Conservation (phyloP, 1,284 basidiomycete genomes). For the Marasmius sp. region DNA sequence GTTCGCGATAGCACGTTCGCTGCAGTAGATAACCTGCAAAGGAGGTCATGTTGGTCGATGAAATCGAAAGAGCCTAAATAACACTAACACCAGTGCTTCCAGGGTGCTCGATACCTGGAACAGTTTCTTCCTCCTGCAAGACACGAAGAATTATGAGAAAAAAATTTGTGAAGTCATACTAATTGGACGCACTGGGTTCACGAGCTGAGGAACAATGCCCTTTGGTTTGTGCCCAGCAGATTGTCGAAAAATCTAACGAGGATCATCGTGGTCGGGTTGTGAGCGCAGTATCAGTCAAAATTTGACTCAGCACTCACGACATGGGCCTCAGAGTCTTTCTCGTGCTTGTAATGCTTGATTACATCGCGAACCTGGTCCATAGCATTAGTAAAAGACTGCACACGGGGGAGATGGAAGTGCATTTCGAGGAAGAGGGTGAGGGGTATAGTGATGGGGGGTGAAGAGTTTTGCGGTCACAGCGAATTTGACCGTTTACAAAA, state of each 20-base stretch:
- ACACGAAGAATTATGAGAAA: background rate
- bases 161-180: background rate
- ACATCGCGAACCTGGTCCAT: slow-evolving; percentile 56
- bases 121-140: slow-evolving; percentile 73
- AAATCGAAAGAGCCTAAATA: background rate
- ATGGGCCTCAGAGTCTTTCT: slow-evolving; percentile 84
- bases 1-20: slow-evolving; percentile 83
- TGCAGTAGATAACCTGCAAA: slow-evolving; percentile 76
- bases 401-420: slow-evolving; percentile 40
- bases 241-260: slow-evolving; percentile 63
- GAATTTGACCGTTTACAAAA: no score
- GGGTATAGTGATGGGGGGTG: slow-evolving; percentile 13
- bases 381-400: slow-evolving; percentile 38
- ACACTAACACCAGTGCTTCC: slow-evolving; percentile 19
- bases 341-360: slow-evolving; percentile 61
- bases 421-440: slow-evolving; percentile 18
- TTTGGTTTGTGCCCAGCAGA: slow-evolving; percentile 68
- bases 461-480: no score
- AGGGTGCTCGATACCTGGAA: slow-evolving; percentile 81
- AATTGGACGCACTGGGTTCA: slow-evolving; percentile 56
- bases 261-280: background rate
- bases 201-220: slow-evolving; percentile 60
- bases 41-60: background rate
- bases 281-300: no score
- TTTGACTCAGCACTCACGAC: slow-evolving; percentile 43